Conservation (phyloP, 2,329 filamentous ascomycete genomes). For the Pyricularia sp. region DNA sequence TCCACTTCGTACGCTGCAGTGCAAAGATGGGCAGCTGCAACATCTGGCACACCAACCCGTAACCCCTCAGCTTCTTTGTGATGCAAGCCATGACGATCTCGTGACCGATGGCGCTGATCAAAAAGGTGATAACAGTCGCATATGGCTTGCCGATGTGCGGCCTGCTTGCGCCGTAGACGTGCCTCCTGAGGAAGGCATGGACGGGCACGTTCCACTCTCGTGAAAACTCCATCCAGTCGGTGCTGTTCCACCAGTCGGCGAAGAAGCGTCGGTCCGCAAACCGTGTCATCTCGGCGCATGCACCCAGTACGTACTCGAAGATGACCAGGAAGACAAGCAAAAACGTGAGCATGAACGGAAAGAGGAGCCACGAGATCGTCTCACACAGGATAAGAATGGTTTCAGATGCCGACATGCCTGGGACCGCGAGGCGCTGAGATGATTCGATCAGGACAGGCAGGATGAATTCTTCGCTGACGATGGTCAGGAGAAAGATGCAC, state of each 20-base stretch:
- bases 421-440: conserved; percentile 36
- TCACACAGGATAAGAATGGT: conserved; percentile 74
- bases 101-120: conserved; percentile 82
- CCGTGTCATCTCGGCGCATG: conserved; percentile 86
- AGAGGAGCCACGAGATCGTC: conserved; percentile 82
- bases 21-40: conserved; percentile 91
- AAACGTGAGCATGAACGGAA: conserved; percentile 96
- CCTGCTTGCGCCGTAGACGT: conserved; percentile 81
- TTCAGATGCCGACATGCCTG: conserved; percentile 42
- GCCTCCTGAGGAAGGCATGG: conserved; percentile 86
- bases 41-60: conserved; percentile 94
- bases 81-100: conserved; percentile 98
- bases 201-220: conserved; percentile 98
- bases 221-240: conserved; percentile 91
- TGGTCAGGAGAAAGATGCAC: conserved; percentile 88
- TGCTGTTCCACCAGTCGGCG: conserved; percentile 65
- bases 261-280: conserved; percentile 96
- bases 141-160: conserved; percentile 65
- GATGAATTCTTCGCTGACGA: conserved; percentile 92
- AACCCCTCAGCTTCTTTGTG: conserved; percentile 90
- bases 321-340: conserved; percentile 95
- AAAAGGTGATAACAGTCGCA: conserved; percentile 83
- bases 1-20: conserved; percentile 70
- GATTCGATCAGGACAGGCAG: conserved; percentile 78
- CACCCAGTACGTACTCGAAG: conserved; percentile 92